Conservation (phyloP, 495 filamentous ascomycete genomes). For the Penicillium antarcticum region DNA sequence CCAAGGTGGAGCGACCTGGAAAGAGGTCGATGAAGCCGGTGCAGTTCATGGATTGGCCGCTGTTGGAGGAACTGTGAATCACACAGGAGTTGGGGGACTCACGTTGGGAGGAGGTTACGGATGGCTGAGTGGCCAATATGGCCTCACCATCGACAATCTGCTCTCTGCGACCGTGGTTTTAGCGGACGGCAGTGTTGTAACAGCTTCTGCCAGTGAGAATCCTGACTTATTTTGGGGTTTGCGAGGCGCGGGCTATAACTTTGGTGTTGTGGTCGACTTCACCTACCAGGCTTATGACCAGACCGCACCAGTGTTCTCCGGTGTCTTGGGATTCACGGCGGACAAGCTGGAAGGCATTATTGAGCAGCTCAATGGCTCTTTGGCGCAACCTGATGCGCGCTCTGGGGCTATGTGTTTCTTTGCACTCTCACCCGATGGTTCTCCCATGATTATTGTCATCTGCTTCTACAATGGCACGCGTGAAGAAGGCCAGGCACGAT, state of each 20-base stretch:
- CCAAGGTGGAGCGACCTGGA: conserved; percentile 54
- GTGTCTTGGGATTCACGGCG: conserved; percentile 39
- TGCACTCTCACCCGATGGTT: conserved; percentile 31
- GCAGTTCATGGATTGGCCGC: conserved; percentile 48
- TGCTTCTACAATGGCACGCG: conserved; percentile 52
- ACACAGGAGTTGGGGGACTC: conserved; percentile 57
- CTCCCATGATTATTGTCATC: conserved; percentile 37
- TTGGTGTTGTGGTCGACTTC: conserved; percentile 47
- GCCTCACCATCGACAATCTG: conserved; percentile 52
- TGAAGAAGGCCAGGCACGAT: conserved; percentile 37
- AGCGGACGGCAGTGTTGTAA: conserved; percentile 44
- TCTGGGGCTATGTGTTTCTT: conserved; percentile 38
- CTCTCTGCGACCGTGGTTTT: conserved; percentile 47
- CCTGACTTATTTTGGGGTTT: conserved; percentile 48
- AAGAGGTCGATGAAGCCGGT: conserved; percentile 52
- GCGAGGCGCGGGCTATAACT: conserved; percentile 45
- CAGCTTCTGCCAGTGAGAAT: conserved; percentile 35
- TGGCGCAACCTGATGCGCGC: conserved; percentile 27
- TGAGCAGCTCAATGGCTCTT: conserved; percentile 35
- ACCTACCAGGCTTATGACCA: conserved; percentile 45
- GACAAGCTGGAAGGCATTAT: conserved; percentile 39
- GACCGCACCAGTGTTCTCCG: conserved; percentile 42
- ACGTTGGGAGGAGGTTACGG: conserved; percentile 59
- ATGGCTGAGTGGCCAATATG: conserved; percentile 46
- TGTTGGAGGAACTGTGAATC: conserved; percentile 59